Percentiles rank a stretch among this genome's conserved stretches.
Evolutionary conservation across 2,329 filamentous ascomycete species (phyloP).

Genomic region (Falciphora oryzae): DNA sequence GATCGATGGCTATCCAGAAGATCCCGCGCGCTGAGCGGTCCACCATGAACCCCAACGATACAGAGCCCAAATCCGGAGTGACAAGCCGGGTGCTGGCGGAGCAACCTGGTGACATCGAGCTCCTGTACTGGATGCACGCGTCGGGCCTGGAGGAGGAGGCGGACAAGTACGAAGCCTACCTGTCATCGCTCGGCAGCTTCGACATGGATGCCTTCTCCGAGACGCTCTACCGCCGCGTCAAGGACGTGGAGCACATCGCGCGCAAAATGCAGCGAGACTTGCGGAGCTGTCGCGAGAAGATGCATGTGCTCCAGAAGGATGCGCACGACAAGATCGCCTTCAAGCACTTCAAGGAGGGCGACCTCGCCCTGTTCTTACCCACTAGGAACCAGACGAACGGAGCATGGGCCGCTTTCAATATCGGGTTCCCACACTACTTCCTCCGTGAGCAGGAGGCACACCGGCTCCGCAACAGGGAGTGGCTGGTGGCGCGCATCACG

Average conservation of each 20-base stretch:
- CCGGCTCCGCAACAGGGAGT: constrained; percentile 77
- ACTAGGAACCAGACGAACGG: constrained; percentile 91
- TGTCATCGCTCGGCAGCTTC: constrained; percentile 69
- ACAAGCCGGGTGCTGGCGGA: constrained; percentile 47
- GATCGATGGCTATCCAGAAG: constrained; percentile 70
- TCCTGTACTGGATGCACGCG: constrained; percentile 78
- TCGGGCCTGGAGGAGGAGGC: constrained; percentile 60
- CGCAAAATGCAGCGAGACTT: constrained; percentile 91
- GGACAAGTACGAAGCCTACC: constrained; percentile 67
- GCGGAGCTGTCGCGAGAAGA: constrained; percentile 79
- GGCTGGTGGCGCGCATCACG: constrained; percentile 91
- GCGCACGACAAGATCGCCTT: constrained; percentile 95
- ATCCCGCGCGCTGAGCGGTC: constrained; percentile 54
- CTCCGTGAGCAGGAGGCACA: constrained; percentile 88
- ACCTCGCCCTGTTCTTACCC: constrained; percentile 87
- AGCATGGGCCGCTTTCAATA: constrained; percentile 97
- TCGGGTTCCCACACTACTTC: constrained; percentile 96
- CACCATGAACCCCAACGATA: constrained; percentile 21
- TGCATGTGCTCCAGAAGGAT: constrained; percentile 73
- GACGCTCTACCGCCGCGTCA: constrained; percentile 79
- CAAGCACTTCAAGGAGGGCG: constrained; percentile 91
- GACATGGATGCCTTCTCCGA: constrained; percentile 82
- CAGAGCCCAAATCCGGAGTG: neutral
- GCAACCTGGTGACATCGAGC: constrained; percentile 56
- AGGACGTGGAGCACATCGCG: constrained; percentile 87